A percentile compares a stretch with the other conserved stretches of the same genome.
These are phyloP conservation scores for Aspergillus biplanus DNA, from an alignment of 495 filamentous ascomycete species.

Conservation along the genomic window DNA sequence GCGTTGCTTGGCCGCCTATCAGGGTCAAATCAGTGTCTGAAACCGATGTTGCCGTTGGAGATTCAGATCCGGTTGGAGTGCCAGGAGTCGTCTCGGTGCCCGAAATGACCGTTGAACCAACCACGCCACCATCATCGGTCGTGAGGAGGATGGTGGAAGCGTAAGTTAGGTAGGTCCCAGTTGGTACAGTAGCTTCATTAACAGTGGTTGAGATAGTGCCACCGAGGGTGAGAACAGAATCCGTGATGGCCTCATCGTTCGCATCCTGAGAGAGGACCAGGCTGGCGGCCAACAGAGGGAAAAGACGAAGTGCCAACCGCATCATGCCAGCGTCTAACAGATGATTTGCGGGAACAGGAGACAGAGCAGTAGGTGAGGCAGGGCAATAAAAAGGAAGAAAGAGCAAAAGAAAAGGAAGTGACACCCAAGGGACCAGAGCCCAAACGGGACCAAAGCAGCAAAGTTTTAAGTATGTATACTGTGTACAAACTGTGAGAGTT, in stretches of 20 bases:
- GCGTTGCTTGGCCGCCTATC: constrained; percentile 39
- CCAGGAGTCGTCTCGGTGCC: constrained; percentile 26
- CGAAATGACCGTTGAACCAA: constrained; percentile 26
- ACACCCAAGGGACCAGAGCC: too few relatives aligned
- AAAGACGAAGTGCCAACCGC: constrained; percentile 22
- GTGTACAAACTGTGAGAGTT: too few relatives aligned
- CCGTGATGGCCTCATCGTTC: constrained; percentile 8
- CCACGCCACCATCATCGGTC: constrained; percentile 30
- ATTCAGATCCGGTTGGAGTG: constrained; percentile 31
- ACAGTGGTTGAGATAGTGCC: constrained; percentile 25
- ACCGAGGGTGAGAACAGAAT: constrained; percentile 29
- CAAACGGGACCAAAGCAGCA: too few relatives aligned
- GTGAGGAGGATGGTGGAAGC: constrained; percentile 42
- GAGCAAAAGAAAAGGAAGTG: background rate
- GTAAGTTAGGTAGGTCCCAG: constrained; percentile 45
- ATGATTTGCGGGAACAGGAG: background rate
- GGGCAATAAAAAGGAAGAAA: background rate
- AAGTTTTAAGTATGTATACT: too few relatives aligned
- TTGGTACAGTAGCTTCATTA: constrained; percentile 29
- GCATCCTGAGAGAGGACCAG: constrained; percentile 10
- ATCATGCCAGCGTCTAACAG: constrained; percentile 13
- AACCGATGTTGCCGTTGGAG: constrained; percentile 31
- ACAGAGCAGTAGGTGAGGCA: background rate
- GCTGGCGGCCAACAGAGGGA: constrained; percentile 22
- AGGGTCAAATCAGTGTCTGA: constrained; percentile 45